phyloP scores from a whole-genome alignment of 2,329 filamentous ascomycete species.

The Elsinoe arachidis region DNA sequence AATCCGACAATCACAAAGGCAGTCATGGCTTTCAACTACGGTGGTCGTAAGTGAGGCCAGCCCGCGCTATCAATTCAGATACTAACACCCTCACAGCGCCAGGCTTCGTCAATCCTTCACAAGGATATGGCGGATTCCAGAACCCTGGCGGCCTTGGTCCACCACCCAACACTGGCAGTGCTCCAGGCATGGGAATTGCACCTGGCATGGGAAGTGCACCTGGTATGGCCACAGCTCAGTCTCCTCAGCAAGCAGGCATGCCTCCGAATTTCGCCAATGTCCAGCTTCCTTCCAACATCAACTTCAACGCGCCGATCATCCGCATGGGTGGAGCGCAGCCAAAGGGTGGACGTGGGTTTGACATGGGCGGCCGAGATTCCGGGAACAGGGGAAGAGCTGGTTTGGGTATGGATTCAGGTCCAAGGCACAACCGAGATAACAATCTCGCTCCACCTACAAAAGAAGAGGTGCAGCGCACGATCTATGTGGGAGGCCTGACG shows the following conservation, averaged over 20 bases:
- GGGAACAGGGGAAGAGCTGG: slow-evolving; percentile 47
- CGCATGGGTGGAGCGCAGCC: slow-evolving; percentile 70
- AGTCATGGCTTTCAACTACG: slow-evolving; percentile 29
- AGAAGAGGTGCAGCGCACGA: slow-evolving; percentile 84
- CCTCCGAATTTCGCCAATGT: slow-evolving; percentile 81
- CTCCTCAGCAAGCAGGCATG: slow-evolving; percentile 67
- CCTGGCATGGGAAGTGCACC: slow-evolving; percentile 73
- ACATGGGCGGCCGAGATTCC: slow-evolving; percentile 29
- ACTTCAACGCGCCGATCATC: slow-evolving; percentile 95
- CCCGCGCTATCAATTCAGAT: background rate
- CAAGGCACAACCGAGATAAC: slow-evolving; percentile 52
- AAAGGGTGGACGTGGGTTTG: slow-evolving; percentile 22
- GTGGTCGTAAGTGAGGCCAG: slow-evolving; percentile 13
- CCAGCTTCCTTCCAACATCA: slow-evolving; percentile 73
- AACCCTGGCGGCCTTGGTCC: slow-evolving; percentile 42
- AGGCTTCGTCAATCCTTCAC: slow-evolving; percentile 40
- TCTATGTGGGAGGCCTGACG: slow-evolving; percentile 82
- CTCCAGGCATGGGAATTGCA: slow-evolving; percentile 41
- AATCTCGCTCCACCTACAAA: slow-evolving; percentile 70
- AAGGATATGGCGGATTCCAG: background rate
- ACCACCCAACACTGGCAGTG: slow-evolving; percentile 54
- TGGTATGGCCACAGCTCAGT: slow-evolving; percentile 66
- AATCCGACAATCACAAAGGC: no score
- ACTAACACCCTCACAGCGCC: slow-evolving; percentile 25
- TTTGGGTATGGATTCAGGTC: slow-evolving; percentile 36